Evolutionary conservation across 805 yeast species (phyloP).

Genomic region (Hanseniaspora lindneri): DNA sequence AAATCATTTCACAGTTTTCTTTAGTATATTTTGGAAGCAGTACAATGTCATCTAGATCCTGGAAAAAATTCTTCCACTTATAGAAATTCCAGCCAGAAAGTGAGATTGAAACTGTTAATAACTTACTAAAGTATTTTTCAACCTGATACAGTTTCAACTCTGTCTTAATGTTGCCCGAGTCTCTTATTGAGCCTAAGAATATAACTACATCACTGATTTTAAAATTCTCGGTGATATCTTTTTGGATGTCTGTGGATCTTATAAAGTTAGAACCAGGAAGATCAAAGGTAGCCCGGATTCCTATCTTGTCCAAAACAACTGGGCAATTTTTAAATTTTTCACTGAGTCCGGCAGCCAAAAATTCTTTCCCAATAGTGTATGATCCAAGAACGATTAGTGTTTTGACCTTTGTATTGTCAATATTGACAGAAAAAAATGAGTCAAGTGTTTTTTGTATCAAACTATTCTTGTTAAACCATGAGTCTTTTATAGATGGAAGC

Average conservation of each 20-base stretch:
- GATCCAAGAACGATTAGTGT: constrained; percentile 62
- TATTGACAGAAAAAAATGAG: constrained; percentile 10
- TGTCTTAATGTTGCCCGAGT: constrained; percentile 3
- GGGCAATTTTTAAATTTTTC: constrained; percentile 10
- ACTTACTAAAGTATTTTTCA: constrained; percentile 2
- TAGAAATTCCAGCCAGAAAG: constrained; percentile 17
- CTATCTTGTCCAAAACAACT: constrained; percentile 3
- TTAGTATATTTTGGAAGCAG: not conserved
- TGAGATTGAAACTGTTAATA: constrained; percentile 14
- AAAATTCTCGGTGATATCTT: constrained; percentile 16
- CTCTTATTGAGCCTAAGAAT: constrained; percentile 12
- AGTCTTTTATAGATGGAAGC: not conserved
- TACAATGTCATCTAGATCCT: constrained; percentile 2
- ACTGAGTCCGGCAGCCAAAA: constrained; percentile 59
- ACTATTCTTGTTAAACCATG: constrained; percentile 1
- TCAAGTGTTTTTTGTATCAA: constrained; percentile 17
- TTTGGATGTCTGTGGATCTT: constrained; percentile 23
- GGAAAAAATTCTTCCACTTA: constrained; percentile 3
- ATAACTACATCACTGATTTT: constrained; percentile 1
- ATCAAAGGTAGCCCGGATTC: constrained; percentile 7
- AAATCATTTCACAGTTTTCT: not conserved
- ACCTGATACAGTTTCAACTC: constrained; percentile 2
- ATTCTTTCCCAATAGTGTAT: constrained; percentile 86
- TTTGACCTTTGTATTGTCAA: constrained; percentile 28
- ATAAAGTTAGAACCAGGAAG: constrained; percentile 12